phyloP scores from a whole-genome alignment of 805 yeast species.

The Brettanomyces nanus region DNA sequence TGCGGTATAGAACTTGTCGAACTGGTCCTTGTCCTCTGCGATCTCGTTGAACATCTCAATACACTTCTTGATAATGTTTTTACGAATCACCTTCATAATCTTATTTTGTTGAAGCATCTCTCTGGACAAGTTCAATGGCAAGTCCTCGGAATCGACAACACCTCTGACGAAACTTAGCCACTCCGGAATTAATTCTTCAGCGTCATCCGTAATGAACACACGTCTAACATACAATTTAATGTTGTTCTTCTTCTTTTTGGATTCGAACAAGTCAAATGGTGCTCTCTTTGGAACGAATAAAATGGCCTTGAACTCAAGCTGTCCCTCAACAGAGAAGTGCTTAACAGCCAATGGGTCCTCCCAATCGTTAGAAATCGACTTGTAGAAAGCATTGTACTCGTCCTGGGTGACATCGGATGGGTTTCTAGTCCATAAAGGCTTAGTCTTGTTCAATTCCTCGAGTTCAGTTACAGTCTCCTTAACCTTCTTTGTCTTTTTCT shows the following conservation, averaged over 20 bases:
- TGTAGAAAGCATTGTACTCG: conserved; percentile 98
- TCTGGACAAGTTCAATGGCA: conserved; percentile 99
- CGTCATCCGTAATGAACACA: conserved; percentile 99
- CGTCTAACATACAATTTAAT: conserved; percentile 98
- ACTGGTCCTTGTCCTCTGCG: conserved; percentile 98
- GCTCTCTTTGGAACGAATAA: conserved; percentile 98
- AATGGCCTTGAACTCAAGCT: conserved; percentile 97
- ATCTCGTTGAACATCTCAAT: conserved; percentile 98
- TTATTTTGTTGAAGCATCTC: conserved; percentile 99
- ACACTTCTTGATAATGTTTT: conserved; percentile 97
- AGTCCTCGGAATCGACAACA: conserved; percentile 99
- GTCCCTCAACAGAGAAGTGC: conserved; percentile 99
- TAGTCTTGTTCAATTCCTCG: conserved; percentile 97
- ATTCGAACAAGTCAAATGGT: conserved; percentile 96
- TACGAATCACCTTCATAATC: conserved; percentile 98
- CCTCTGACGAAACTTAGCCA: conserved; percentile 97
- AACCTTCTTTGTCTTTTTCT: conserved; percentile 76
- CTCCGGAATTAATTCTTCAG: conserved; percentile 98
- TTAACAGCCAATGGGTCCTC: conserved; percentile 99
- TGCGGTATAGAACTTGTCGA: conserved; percentile 96
- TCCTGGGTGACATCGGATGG: conserved; percentile 97
- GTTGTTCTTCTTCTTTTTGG: conserved; percentile 98
- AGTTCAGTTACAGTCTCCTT: conserved; percentile 91
- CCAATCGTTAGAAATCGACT: conserved; percentile 99
- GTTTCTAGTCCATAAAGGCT: conserved; percentile 99